Percentiles rank a stretch among this genome's conserved stretches.
Conservation (phyloP, 2,329 filamentous ascomycete genomes). For the Nemania sp. region DNA sequence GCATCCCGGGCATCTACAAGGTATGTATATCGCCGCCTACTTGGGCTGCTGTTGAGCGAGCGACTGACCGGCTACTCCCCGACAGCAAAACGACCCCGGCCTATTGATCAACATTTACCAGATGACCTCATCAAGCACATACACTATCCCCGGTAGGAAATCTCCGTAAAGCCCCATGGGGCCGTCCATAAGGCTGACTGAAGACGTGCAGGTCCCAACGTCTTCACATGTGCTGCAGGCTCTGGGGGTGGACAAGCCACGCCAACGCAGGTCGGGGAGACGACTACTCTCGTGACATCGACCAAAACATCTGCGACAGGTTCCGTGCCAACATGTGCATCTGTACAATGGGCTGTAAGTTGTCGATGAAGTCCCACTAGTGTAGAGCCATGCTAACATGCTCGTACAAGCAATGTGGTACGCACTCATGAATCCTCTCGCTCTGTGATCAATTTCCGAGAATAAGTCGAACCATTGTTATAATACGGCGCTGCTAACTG, state of each 20-base stretch:
- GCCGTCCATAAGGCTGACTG: slow-evolving; percentile 11
- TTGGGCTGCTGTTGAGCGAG: background rate
- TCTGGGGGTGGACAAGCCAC: slow-evolving; percentile 22
- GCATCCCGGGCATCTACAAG: slow-evolving; percentile 56
- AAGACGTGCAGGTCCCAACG: slow-evolving; percentile 38
- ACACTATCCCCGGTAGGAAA: slow-evolving; percentile 50
- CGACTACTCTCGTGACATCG: slow-evolving; percentile 40
- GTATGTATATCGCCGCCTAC: slow-evolving; percentile 21
- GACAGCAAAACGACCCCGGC: slow-evolving; percentile 52
- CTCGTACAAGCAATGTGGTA: slow-evolving; percentile 39
- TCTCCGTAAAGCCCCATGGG: background rate
- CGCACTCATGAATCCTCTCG: background rate
- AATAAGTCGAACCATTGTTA: background rate
- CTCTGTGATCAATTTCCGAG: background rate
- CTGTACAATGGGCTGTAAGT: slow-evolving; percentile 37
- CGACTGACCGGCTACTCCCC: background rate
- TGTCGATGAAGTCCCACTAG: background rate
- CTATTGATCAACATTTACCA: slow-evolving; percentile 55
- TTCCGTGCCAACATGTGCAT: slow-evolving; percentile 31
- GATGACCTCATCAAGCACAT: slow-evolving; percentile 49
- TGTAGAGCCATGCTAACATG: background rate
- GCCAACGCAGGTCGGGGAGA: slow-evolving; percentile 23
- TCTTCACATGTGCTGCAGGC: slow-evolving; percentile 42
- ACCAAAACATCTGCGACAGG: slow-evolving; percentile 35
- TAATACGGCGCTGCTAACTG: slow-evolving; percentile 8